Percentiles rank a stretch among this genome's conserved stretches.
phyloP scores from a whole-genome alignment of 1,284 basidiomycete species.

The Trichosporon sp. region DNA sequence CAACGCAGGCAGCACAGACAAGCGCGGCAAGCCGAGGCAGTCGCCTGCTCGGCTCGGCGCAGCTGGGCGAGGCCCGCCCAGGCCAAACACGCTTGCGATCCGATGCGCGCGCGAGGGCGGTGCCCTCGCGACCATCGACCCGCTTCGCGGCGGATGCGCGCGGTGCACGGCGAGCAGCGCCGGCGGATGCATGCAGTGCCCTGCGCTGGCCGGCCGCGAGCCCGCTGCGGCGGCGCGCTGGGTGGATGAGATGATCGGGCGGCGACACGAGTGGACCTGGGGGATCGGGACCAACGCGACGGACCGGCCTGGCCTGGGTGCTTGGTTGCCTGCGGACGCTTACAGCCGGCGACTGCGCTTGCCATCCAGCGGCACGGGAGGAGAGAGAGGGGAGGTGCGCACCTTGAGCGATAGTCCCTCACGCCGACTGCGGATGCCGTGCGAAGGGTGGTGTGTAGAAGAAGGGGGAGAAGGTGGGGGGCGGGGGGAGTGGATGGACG shows the following conservation, averaged over 20 bases:
- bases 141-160: neutral
- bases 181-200: neutral
- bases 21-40: neutral
- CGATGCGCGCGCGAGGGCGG: neutral
- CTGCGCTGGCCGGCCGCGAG: neutral
- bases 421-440: conserved; percentile 1
- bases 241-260: neutral
- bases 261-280: neutral
- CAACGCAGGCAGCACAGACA: neutral
- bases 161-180: neutral
- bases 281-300: neutral
- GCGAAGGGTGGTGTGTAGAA: neutral
- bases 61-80: neutral
- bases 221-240: neutral
- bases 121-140: neutral
- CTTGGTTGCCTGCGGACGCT: neutral
- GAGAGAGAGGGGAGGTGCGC: neutral
- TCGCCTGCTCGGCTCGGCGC: neutral
- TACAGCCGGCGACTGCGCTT: neutral
- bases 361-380: neutral
- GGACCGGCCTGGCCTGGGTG: neutral
- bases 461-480: neutral
- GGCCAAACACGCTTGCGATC: neutral
- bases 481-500: neutral
- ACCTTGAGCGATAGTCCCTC: conserved; percentile 3